phyloP scores from a whole-genome alignment of 1,284 basidiomycete species.

The Heterobasidion occidentale region DNA sequence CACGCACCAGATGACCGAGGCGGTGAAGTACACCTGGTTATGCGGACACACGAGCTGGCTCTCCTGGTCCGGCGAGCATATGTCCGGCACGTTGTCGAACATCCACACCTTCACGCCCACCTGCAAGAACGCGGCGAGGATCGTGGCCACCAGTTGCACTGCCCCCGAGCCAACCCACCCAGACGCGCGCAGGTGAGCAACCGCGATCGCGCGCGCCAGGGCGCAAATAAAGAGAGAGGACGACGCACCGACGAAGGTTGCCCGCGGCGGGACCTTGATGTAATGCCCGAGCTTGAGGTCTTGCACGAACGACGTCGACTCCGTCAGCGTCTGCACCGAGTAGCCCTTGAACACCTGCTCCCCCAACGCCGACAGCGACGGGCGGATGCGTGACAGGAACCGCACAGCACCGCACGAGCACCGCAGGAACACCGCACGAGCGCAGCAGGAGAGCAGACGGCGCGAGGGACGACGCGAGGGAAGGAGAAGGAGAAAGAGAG shows the following conservation, averaged over 20 bases:
- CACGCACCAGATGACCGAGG: slow-evolving; percentile 80
- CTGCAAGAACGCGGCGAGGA: slow-evolving; percentile 75
- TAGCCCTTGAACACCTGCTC: slow-evolving; percentile 83
- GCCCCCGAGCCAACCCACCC: not conserved
- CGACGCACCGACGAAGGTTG: slow-evolving; percentile 68
- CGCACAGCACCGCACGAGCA: too few relatives aligned
- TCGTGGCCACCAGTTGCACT: slow-evolving; percentile 76
- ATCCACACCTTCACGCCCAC: slow-evolving; percentile 85
- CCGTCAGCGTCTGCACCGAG: slow-evolving; percentile 72
- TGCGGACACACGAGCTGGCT: slow-evolving; percentile 80
- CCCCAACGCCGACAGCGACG: slow-evolving; percentile 1
- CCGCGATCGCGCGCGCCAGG: not conserved
- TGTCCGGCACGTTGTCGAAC: slow-evolving; percentile 68
- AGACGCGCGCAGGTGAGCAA: not conserved
- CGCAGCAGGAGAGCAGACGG: too few relatives aligned
- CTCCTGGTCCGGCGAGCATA: slow-evolving; percentile 62
- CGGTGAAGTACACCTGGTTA: slow-evolving; percentile 83
- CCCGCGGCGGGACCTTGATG: slow-evolving; percentile 90
- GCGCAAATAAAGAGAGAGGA: not conserved
- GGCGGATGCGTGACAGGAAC: not conserved
- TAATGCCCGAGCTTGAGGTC: slow-evolving; percentile 97
- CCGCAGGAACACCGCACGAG: too few relatives aligned
- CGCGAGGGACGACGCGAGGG: too few relatives aligned
- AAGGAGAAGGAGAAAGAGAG: not conserved
- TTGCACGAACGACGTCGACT: slow-evolving; percentile 77